Conservation (phyloP, 2,329 filamentous ascomycete genomes). For the Berkeleyomyces basicola region DNA sequence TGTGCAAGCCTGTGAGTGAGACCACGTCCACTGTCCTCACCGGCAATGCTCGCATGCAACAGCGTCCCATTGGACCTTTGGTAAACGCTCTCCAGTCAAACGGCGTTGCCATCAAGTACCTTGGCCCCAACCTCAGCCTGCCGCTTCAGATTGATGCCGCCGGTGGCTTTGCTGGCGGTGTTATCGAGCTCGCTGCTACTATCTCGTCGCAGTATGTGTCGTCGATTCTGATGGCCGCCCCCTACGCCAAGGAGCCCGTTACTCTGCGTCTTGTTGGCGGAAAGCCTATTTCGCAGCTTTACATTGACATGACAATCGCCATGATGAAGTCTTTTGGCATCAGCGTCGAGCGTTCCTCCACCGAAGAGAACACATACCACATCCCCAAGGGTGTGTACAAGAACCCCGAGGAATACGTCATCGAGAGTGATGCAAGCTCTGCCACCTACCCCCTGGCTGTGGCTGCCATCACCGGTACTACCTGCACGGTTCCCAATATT, state of each 20-base stretch:
- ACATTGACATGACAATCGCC: constrained; percentile 96
- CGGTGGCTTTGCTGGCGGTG: constrained; percentile 67
- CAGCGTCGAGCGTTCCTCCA: constrained; percentile 55
- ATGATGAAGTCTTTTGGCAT: constrained; percentile 96
- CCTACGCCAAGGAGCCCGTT: constrained; percentile 87
- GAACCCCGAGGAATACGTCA: constrained; percentile 71
- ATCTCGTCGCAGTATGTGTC: constrained; percentile 99
- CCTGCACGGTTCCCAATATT: constrained; percentile 91
- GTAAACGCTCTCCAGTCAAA: constrained; percentile 81
- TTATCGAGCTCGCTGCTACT: constrained; percentile 83
- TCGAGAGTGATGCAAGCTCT: constrained; percentile 95
- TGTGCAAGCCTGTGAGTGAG: constrained; percentile 52
- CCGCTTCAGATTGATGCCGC: constrained; percentile 71
- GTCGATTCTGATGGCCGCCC: constrained; percentile 88
- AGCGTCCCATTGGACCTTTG: constrained; percentile 79
- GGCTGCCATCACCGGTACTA: constrained; percentile 88
- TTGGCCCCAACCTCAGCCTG: constrained; percentile 68
- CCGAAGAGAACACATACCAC: constrained; percentile 79
- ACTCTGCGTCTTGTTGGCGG: constrained; percentile 84
- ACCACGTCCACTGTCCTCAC: constrained; percentile 60
- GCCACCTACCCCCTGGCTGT: constrained; percentile 91
- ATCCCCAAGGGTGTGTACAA: constrained; percentile 72
- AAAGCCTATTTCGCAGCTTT: constrained; percentile 89
- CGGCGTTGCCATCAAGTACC: constrained; percentile 71
- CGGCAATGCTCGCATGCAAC: constrained; percentile 91